These are phyloP conservation scores for Heracleum sosnowskyi DNA, from an alignment of 129 eudicot genomes.

Conservation along the genomic window DNA sequence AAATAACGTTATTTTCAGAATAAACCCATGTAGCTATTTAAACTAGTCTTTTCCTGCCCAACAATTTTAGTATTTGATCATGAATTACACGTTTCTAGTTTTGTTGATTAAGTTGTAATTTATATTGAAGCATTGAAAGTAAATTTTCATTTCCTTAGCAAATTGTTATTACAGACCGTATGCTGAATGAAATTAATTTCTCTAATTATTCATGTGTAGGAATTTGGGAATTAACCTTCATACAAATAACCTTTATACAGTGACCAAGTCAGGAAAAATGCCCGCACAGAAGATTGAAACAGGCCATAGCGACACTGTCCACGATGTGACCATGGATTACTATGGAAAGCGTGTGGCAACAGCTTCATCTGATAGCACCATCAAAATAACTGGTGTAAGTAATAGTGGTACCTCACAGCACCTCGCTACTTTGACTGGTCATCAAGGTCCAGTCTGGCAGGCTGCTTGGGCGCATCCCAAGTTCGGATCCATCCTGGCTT, in stretches of 20 bases:
- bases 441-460: slow-evolving; percentile 52
- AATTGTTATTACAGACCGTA: neutral
- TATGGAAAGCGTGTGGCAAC: slow-evolving; percentile 49
- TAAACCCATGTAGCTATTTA: neutral
- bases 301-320: slow-evolving; percentile 40
- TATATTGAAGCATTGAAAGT: neutral
- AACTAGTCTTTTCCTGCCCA: neutral
- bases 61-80: neutral
- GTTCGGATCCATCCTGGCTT: slow-evolving; percentile 40
- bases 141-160: neutral
- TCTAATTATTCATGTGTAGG: neutral
- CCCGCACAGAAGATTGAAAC: slow-evolving; percentile 53
- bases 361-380: slow-evolving; percentile 43
- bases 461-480: slow-evolving; percentile 51
- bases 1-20: neutral
- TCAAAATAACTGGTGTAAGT: slow-evolving; percentile 37
- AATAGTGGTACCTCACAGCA: slow-evolving; percentile 40
- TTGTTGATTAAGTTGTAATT: neutral
- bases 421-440: slow-evolving; percentile 41
- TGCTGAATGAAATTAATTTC: slow-evolving; percentile 1
- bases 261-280: slow-evolving; percentile 16
- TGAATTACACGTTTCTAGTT: neutral
- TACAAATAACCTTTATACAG: neutral
- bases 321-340: slow-evolving; percentile 49
- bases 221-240: neutral